These are phyloP conservation scores for Craspedostauros australis DNA, from an alignment of 108 stramenopile genomes.

Conservation along the genomic window DNA sequence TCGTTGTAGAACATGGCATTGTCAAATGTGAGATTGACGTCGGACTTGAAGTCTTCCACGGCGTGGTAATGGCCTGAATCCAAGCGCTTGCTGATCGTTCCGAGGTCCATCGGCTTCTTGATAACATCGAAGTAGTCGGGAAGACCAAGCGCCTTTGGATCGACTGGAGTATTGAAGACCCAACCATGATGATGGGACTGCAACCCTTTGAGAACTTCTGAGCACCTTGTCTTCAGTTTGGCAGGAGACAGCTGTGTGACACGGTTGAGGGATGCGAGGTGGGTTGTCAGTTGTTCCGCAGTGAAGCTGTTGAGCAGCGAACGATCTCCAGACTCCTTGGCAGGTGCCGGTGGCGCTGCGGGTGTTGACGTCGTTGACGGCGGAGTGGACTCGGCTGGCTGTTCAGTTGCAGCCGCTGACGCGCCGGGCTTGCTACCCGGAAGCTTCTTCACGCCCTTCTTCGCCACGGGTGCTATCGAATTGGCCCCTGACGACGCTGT, in stretches of 20 bases:
- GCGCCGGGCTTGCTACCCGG: background rate
- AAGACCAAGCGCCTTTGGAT: conserved; percentile 86
- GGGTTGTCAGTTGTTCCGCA: conserved; percentile 80
- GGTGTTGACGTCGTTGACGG: conserved; percentile 1
- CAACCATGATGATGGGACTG: conserved; percentile 84
- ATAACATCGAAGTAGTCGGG: conserved; percentile 91
- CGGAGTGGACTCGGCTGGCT: background rate
- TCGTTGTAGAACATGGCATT: conserved; percentile 97
- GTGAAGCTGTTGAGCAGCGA: conserved; percentile 89
- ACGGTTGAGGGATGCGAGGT: conserved; percentile 82
- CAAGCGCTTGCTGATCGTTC: conserved; percentile 81
- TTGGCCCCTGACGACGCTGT: too few relatives aligned
- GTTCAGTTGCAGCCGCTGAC: background rate
- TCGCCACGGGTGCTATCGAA: too few relatives aligned
- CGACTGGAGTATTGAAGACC: conserved; percentile 92
- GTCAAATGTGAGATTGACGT: conserved; percentile 89
- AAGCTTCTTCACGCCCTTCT: background rate
- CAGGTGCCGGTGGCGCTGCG: conserved; percentile 13
- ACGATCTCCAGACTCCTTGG: conserved; percentile 61
- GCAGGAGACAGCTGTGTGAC: conserved; percentile 55
- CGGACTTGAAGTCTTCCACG: conserved; percentile 78
- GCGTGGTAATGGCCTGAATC: conserved; percentile 78
- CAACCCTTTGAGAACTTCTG: conserved; percentile 79
- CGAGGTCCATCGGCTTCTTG: conserved; percentile 96
- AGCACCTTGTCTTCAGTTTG: conserved; percentile 71